Evolutionary conservation across 352 stramenopile species (phyloP).

Genomic region (Phytopythium chamaehyphon): DNA sequence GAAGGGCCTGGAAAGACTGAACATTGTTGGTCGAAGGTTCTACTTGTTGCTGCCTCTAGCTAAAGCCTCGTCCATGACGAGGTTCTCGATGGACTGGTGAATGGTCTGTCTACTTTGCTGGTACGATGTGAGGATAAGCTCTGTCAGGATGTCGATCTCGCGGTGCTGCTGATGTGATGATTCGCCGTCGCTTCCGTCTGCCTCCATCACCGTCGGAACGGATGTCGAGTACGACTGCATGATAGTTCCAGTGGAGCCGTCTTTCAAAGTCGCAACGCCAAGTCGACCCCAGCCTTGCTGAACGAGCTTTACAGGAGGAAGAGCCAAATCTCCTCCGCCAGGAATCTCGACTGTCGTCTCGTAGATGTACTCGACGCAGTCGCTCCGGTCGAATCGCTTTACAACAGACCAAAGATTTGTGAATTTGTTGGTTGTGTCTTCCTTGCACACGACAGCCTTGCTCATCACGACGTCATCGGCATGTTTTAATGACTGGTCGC

Average conservation of each 20-base stretch:
- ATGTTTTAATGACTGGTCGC: conserved; percentile 11
- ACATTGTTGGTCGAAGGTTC: too few species aligned
- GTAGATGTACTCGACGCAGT: conserved; percentile 16
- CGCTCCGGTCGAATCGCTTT: conserved; percentile 18
- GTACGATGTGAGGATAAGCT: conserved; percentile 26
- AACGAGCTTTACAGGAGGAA: conserved; percentile 13
- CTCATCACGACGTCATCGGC: conserved; percentile 14
- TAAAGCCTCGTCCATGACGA: conserved; percentile 30
- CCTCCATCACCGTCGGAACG: conserved; percentile 14
- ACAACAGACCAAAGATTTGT: conserved; percentile 15
- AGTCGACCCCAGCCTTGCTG: conserved; percentile 19
- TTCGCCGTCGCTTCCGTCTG: conserved; percentile 5
- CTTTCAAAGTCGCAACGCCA: conserved; percentile 11
- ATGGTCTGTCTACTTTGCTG: conserved; percentile 23
- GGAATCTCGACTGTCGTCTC: conserved; percentile 10
- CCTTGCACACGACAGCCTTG: conserved; percentile 9
- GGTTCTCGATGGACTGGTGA: conserved; percentile 28
- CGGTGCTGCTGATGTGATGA: conserved; percentile 14
- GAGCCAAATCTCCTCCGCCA: background rate
- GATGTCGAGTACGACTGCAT: conserved; percentile 25
- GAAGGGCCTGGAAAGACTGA: too few species aligned
- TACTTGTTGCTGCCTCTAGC: conserved; percentile 1
- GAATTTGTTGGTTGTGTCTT: conserved; percentile 2
- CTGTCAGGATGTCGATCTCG: conserved; percentile 23
- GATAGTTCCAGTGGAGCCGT: conserved; percentile 16